These are phyloP conservation scores for Daedaleopsis sinensis DNA, from an alignment of 768 basidiomycete genomes.

Conservation along the genomic window DNA sequence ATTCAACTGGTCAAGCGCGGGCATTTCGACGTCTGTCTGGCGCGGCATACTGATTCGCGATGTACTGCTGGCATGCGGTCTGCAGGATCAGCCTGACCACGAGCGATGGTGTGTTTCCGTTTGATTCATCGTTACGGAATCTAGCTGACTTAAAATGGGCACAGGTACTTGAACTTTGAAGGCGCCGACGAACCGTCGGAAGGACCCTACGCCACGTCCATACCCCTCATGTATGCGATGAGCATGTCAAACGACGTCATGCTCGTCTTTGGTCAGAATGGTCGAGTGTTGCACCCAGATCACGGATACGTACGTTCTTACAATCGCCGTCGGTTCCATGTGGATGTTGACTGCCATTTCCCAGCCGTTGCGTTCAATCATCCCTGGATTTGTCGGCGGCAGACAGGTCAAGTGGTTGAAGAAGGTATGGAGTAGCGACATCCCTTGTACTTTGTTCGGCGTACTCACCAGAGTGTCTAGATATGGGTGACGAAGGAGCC, in stretches of 20 bases:
- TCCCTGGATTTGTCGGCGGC: constrained; percentile 25
- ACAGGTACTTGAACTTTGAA: constrained; percentile 21
- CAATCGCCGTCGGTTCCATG: no score
- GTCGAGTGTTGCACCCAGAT: constrained; percentile 25
- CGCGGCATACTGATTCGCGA: constrained; percentile 24
- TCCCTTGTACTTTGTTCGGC: neutral
- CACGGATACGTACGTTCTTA: constrained; percentile 23
- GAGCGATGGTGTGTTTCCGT: constrained; percentile 18
- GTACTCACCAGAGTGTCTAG: neutral
- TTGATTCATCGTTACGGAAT: neutral
- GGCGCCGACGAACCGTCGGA: constrained; percentile 26
- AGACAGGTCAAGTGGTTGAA: constrained; percentile 27
- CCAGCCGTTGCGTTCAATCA: constrained; percentile 22
- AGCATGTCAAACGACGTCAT: constrained; percentile 24
- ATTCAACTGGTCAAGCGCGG: constrained; percentile 18
- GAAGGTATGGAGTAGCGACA: constrained; percentile 7
- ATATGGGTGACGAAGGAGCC: constrained; percentile 23
- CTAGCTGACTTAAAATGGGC: neutral
- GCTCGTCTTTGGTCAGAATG: constrained; percentile 24
- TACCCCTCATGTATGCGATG: constrained; percentile 26
- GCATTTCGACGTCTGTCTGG: constrained; percentile 24
- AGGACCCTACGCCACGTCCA: constrained; percentile 25
- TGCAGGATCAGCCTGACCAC: constrained; percentile 19
- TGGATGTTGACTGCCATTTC: no score
- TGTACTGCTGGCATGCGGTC: constrained; percentile 20